Evolutionary conservation across 768 basidiomycete genomes (phyloP).

Genomic region (Rhodotorula diobovata): DNA sequence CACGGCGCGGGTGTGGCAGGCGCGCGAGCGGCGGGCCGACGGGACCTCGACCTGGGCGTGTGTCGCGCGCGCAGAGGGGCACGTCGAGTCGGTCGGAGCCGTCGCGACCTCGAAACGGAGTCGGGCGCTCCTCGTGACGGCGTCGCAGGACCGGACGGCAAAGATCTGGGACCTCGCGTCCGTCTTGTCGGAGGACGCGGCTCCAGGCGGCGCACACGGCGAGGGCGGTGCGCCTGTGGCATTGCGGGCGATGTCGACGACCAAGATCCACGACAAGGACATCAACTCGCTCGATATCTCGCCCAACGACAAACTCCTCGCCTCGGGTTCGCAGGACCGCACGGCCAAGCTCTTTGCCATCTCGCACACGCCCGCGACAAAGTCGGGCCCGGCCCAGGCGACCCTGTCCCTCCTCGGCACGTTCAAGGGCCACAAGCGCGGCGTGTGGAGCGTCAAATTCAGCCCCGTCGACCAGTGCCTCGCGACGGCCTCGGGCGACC

Average conservation of each 20-base stretch:
- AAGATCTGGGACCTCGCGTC: constrained; percentile 91
- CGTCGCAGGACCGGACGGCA: constrained; percentile 92
- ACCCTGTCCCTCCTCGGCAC: constrained; percentile 72
- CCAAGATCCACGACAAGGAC: constrained; percentile 94
- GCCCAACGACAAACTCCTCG: constrained; percentile 80
- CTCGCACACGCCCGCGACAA: constrained; percentile 52
- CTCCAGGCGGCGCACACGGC: too few relatives aligned
- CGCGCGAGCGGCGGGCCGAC: constrained; percentile 29
- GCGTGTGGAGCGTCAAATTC: constrained; percentile 92
- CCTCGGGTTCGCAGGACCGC: constrained; percentile 91
- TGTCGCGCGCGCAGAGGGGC: constrained; percentile 83
- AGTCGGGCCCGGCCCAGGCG: constrained; percentile 53
- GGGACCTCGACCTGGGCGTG: constrained; percentile 59
- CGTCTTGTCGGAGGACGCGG: constrained; percentile 43
- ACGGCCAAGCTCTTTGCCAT: constrained; percentile 86
- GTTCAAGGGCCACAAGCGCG: constrained; percentile 93
- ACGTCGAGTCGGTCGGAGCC: constrained; percentile 88
- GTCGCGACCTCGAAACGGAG: constrained; percentile 68
- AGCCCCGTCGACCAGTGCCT: constrained; percentile 73
- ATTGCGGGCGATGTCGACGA: constrained; percentile 65
- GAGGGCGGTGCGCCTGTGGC: constrained; percentile 37
- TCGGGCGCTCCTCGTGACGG: constrained; percentile 74
- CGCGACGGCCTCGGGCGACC: constrained; percentile 92
- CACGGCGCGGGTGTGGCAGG: constrained; percentile 77
- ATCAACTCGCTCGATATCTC: constrained; percentile 93